These are phyloP conservation scores for Schoenoplectus triqueter DNA, from an alignment of 202 grass and related monocot species.

Conservation along the genomic window DNA sequence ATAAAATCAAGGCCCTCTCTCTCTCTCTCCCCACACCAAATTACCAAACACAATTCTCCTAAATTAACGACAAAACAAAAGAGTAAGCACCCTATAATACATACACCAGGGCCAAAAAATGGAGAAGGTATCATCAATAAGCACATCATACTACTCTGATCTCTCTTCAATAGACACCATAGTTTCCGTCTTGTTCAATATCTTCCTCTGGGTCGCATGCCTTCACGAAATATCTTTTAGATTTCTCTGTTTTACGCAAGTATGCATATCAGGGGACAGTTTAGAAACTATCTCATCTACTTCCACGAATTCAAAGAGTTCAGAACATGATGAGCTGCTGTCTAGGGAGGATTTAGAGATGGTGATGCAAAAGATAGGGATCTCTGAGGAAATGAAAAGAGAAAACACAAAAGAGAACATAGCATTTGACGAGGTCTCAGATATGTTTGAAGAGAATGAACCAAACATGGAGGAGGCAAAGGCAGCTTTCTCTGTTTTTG, in stretches of 20 bases:
- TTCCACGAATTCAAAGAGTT: neutral
- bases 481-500: conserved; percentile 72
- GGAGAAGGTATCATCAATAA: conserved; percentile 35
- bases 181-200: conserved; percentile 49
- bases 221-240: conserved; percentile 39
- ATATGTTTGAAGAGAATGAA: conserved; percentile 78
- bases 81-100: neutral
- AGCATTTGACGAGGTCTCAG: conserved; percentile 54
- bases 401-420: conserved; percentile 40
- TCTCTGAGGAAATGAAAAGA: neutral
- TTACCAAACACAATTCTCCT: conserved; percentile 3
- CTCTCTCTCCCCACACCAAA: conserved; percentile 14
- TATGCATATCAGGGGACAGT: neutral
- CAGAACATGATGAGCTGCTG: conserved; percentile 19
- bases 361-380: conserved; percentile 54
- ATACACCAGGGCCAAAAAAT: neutral
- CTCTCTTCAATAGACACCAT: conserved; percentile 54
- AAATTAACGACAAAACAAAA: neutral
- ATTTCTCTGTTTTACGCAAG: conserved; percentile 11
- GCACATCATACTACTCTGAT: conserved; percentile 44
- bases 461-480: conserved; percentile 62
- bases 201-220: conserved; percentile 55
- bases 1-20: neutral
- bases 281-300: neutral
- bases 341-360: conserved; percentile 57